phyloP scores from a whole-genome alignment of 2,329 filamentous ascomycete genomes.

The Pseudogymnoascus sp. region DNA sequence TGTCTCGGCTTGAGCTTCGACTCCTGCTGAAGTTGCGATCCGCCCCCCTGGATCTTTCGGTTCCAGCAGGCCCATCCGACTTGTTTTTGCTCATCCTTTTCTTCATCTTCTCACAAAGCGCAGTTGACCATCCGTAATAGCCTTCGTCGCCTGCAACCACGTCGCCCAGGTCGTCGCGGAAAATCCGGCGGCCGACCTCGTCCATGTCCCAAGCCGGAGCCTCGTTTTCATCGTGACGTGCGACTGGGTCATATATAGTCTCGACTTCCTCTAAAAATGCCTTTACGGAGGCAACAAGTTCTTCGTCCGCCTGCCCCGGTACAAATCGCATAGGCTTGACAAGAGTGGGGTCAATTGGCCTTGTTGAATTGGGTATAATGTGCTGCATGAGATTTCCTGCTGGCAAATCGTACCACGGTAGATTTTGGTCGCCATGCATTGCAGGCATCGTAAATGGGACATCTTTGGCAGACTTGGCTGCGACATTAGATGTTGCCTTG shows the following conservation, averaged over 20 bases:
- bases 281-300: slow-evolving; percentile 61
- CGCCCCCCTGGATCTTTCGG: slow-evolving; percentile 11
- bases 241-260: slow-evolving; percentile 53
- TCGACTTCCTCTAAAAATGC: slow-evolving; percentile 62
- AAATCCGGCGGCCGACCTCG: slow-evolving; percentile 62
- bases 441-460: slow-evolving; percentile 63
- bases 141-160: slow-evolving; percentile 57
- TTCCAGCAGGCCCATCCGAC: slow-evolving; percentile 10
- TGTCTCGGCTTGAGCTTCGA: slow-evolving; percentile 20
- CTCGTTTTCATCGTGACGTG: slow-evolving; percentile 37
- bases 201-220: slow-evolving; percentile 56
- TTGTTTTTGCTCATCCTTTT: slow-evolving; percentile 32
- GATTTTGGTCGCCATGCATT: slow-evolving; percentile 65
- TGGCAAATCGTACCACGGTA: slow-evolving; percentile 74
- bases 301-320: slow-evolving; percentile 58
- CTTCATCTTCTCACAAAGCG: slow-evolving; percentile 78
- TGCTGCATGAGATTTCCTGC: slow-evolving; percentile 74
- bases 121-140: slow-evolving; percentile 81
- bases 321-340: slow-evolving; percentile 65
- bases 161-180: slow-evolving; percentile 49
- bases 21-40: slow-evolving; percentile 17
- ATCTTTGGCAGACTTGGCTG: slow-evolving; percentile 43
- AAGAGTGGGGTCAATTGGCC: slow-evolving; percentile 62
- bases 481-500: slow-evolving; percentile 39
- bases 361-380: slow-evolving; percentile 66